Evolutionary conservation across 2,329 filamentous ascomycete species (phyloP).

Genomic region (Macrophomina pseudophaseolina): DNA sequence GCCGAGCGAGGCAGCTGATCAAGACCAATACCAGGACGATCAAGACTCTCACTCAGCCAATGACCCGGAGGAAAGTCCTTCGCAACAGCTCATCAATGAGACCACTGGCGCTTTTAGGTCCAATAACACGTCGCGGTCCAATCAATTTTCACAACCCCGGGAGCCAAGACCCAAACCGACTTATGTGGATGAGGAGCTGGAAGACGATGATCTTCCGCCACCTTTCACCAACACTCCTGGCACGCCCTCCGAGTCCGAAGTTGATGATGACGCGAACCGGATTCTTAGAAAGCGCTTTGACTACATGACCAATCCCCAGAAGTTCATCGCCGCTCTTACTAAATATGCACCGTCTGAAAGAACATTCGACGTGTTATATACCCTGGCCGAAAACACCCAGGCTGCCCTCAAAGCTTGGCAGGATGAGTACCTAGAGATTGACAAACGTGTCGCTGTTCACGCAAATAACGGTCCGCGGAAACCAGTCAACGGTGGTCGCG

Average conservation of each 20-base stretch:
- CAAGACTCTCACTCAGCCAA: neutral
- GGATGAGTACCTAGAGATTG: conserved; percentile 63
- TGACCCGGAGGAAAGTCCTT: conserved; percentile 24
- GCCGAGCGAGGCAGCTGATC: conserved; percentile 24
- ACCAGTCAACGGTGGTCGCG: conserved; percentile 54
- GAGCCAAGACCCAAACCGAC: conserved; percentile 16
- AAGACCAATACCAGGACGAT: conserved; percentile 30
- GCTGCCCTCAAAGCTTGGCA: conserved; percentile 61
- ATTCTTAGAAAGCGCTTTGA: conserved; percentile 48
- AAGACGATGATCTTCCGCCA: conserved; percentile 40
- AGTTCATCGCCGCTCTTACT: conserved; percentile 49
- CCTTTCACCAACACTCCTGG: conserved; percentile 40
- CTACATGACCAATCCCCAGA: conserved; percentile 50
- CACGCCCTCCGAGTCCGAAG: conserved; percentile 39
- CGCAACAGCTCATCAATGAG: conserved; percentile 20
- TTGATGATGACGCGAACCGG: conserved; percentile 48
- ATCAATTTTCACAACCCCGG: neutral
- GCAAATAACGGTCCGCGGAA: conserved; percentile 52
- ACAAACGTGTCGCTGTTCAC: conserved; percentile 44
- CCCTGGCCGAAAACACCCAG: conserved; percentile 60
- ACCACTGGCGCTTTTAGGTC: conserved; percentile 5
- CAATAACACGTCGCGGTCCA: neutral
- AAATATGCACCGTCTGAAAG: conserved; percentile 50
- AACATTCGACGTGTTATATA: conserved; percentile 59
- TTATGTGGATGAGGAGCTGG: conserved; percentile 24